Conservation (phyloP, 2,329 filamentous ascomycete species). For the Aspergillus tubingensis region DNA sequence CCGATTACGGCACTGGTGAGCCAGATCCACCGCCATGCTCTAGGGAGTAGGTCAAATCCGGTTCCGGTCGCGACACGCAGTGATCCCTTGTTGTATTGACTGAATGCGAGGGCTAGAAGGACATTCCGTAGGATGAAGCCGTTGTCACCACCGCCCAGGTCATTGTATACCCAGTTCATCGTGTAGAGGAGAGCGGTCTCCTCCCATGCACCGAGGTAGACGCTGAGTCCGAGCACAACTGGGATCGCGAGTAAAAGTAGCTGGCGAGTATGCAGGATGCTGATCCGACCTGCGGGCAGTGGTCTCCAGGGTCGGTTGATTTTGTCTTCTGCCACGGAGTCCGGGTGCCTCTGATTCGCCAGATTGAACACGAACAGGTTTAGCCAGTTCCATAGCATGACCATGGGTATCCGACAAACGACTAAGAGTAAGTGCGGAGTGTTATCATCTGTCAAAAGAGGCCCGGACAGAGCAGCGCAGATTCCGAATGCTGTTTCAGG, state of each 20-base stretch:
- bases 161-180: conserved; percentile 47
- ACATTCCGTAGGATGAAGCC: neutral
- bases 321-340: conserved; percentile 40
- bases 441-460: neutral
- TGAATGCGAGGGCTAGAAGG: conserved; percentile 20
- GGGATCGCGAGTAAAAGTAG: conserved; percentile 30
- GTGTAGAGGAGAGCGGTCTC: conserved; percentile 34
- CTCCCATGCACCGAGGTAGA: conserved; percentile 22
- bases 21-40: neutral
- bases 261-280: conserved; percentile 15
- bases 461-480: neutral
- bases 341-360: conserved; percentile 40
- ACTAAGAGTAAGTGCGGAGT: neutral
- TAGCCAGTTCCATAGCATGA: conserved; percentile 26
- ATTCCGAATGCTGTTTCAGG: neutral
- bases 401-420: neutral
- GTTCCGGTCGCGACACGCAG: neutral
- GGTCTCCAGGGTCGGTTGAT: conserved; percentile 46
- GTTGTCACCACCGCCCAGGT: conserved; percentile 35
- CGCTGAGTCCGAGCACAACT: conserved; percentile 21
- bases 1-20: conserved; percentile 23
- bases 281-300: conserved; percentile 32
- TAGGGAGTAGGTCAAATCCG: neutral
- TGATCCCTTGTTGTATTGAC: neutral
- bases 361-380: neutral